These are phyloP conservation scores for Fusarium illudens DNA, from an alignment of 2,329 filamentous ascomycete species.

Conservation along the genomic window DNA sequence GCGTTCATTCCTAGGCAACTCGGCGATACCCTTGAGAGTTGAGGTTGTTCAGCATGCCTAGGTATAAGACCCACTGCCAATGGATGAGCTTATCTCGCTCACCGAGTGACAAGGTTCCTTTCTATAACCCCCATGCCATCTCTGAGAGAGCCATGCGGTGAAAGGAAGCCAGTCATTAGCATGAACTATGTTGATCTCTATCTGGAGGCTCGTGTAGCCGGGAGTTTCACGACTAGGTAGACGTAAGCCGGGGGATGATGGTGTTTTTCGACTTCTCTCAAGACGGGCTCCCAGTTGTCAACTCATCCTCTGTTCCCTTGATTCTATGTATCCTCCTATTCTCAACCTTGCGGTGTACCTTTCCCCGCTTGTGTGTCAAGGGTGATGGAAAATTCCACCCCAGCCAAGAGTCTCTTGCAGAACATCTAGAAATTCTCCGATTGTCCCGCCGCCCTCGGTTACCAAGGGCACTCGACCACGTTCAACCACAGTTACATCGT, in stretches of 20 bases:
- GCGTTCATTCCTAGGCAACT: neutral
- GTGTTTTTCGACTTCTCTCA: neutral
- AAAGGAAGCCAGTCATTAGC: neutral
- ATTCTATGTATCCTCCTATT: neutral
- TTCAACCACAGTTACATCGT: neutral
- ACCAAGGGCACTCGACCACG: neutral
- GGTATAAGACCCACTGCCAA: slow-evolving; percentile 14
- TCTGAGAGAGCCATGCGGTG: neutral
- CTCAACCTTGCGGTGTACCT: neutral
- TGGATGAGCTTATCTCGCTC: slow-evolving; percentile 26
- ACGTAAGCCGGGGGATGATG: neutral
- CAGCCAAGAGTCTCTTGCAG: neutral
- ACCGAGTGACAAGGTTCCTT: neutral
- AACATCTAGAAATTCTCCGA: slow-evolving; percentile 1
- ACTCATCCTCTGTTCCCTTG: neutral
- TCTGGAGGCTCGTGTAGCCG: neutral
- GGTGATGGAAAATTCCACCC: neutral
- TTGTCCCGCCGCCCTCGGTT: neutral
- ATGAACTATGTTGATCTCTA: neutral
- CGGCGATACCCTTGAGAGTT: neutral
- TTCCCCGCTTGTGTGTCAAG: neutral
- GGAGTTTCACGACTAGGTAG: neutral
- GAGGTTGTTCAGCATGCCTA: neutral
- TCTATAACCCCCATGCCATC: neutral
- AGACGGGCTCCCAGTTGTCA: neutral